These are phyloP conservation scores for Populus deltoides DNA, from an alignment of 345 rosid genomes.

Conservation along the genomic window DNA sequence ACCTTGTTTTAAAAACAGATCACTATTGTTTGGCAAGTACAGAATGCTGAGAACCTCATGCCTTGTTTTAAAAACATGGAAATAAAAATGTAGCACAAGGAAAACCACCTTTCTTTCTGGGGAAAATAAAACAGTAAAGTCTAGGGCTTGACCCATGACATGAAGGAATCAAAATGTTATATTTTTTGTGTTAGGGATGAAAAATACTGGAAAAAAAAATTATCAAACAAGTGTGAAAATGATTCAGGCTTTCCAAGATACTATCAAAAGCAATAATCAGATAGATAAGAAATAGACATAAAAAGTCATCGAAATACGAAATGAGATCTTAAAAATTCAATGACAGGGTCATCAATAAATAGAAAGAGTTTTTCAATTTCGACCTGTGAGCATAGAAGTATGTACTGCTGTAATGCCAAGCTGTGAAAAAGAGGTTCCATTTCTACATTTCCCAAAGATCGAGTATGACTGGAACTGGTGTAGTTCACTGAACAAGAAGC, in stretches of 20 bases:
- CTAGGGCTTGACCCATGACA: too few relatives aligned
- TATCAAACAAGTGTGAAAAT: neutral
- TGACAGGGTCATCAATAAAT: neutral
- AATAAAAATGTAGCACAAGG: too few relatives aligned
- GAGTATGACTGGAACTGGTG: slow-evolving; percentile 20
- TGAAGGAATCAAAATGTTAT: too few relatives aligned
- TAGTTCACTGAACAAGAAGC: slow-evolving; percentile 18
- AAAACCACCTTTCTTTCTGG: too few relatives aligned
- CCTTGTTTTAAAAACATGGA: too few relatives aligned
- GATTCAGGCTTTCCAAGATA: neutral
- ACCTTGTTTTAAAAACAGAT: too few relatives aligned
- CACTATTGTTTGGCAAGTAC: too few relatives aligned
- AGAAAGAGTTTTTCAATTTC: slow-evolving; percentile 3
- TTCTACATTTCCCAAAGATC: slow-evolving; percentile 18
- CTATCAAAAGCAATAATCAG: neutral
- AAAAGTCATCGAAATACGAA: neutral
- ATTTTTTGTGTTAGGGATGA: neutral
- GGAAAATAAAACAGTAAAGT: too few relatives aligned
- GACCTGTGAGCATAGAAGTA: slow-evolving; percentile 85
- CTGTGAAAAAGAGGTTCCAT: slow-evolving; percentile 61
- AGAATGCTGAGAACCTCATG: too few relatives aligned
- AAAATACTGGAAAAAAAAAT: neutral
- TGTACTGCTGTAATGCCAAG: slow-evolving; percentile 77
- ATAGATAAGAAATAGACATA: neutral
- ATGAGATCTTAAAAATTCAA: neutral